Conservation (phyloP, 805 yeast species). For the Hanseniaspora vineae region DNA sequence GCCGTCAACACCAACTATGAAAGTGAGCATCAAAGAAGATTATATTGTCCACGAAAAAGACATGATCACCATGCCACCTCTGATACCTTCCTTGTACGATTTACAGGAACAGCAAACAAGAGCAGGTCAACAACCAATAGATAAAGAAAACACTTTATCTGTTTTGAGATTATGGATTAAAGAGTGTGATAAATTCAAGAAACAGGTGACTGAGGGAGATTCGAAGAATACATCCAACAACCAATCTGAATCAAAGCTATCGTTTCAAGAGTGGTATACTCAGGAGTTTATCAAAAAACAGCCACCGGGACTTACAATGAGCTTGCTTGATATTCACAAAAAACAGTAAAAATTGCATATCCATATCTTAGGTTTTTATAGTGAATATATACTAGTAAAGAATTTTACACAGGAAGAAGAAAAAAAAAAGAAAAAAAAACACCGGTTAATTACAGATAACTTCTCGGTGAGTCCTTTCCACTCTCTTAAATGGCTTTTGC, state of each 20-base stretch:
- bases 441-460: too few relatives aligned
- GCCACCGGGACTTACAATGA: constrained; percentile 17
- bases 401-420: background rate
- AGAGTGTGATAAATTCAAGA: constrained; percentile 11
- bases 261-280: constrained; percentile 17
- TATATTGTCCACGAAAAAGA: background rate
- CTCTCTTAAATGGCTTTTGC: constrained; percentile 46
- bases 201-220: too few relatives aligned
- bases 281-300: constrained; percentile 14
- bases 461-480: background rate
- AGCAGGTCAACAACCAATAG: background rate
- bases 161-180: constrained; percentile 19
- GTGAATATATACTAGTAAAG: too few relatives aligned
- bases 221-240: too few relatives aligned
- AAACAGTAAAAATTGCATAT: background rate
- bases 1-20: background rate
- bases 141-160: background rate
- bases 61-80: background rate
- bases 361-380: too few relatives aligned
- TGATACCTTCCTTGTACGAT: background rate
- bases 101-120: background rate
- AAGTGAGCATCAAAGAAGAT: background rate
- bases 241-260: too few relatives aligned
- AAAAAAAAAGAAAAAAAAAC: background rate
- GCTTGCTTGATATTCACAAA: background rate